These are phyloP conservation scores for Penicillium malachiteum DNA, from an alignment of 495 filamentous ascomycete genomes.

Conservation along the genomic window DNA sequence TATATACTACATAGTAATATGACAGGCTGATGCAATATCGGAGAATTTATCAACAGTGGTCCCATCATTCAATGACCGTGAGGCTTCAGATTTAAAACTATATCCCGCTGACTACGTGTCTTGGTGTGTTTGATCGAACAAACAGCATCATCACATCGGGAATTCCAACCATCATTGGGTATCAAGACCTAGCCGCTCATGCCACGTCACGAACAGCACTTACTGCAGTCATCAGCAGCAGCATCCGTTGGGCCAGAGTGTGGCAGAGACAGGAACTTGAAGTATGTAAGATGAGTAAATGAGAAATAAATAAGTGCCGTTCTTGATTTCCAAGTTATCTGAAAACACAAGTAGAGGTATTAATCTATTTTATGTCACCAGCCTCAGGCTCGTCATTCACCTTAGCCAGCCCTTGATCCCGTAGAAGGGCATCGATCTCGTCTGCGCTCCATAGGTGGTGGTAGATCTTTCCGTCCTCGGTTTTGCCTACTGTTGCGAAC, in stretches of 20 bases:
- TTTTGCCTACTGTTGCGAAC: slow-evolving; percentile 97
- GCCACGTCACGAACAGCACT: slow-evolving; percentile 42
- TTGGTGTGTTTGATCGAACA: slow-evolving; percentile 21
- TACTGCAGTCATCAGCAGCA: slow-evolving; percentile 24
- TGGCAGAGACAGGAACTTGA: not conserved
- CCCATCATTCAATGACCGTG: not conserved
- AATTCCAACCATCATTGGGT: slow-evolving; percentile 18
- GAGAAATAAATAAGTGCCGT: slow-evolving; percentile 12
- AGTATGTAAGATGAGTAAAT: not conserved
- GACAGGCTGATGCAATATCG: not conserved
- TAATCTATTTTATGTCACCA: slow-evolving; percentile 52
- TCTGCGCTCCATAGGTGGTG: slow-evolving; percentile 97
- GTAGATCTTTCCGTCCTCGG: slow-evolving; percentile 91
- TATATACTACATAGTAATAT: not conserved
- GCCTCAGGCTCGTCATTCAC: slow-evolving; percentile 73
- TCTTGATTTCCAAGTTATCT: slow-evolving; percentile 30
- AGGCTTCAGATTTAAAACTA: not conserved
- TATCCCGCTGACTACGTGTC: slow-evolving; percentile 34
- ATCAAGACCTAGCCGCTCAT: slow-evolving; percentile 27
- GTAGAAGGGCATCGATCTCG: slow-evolving; percentile 90
- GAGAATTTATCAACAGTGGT: slow-evolving; percentile 12
- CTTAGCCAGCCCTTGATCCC: slow-evolving; percentile 94
- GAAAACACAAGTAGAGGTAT: slow-evolving; percentile 28
- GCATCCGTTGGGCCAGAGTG: not conserved
- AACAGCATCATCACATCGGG: slow-evolving; percentile 21